These are phyloP conservation scores for Elymus sibiricus DNA, from an alignment of 176 grass and related monocot genomes.

Conservation along the genomic window DNA sequence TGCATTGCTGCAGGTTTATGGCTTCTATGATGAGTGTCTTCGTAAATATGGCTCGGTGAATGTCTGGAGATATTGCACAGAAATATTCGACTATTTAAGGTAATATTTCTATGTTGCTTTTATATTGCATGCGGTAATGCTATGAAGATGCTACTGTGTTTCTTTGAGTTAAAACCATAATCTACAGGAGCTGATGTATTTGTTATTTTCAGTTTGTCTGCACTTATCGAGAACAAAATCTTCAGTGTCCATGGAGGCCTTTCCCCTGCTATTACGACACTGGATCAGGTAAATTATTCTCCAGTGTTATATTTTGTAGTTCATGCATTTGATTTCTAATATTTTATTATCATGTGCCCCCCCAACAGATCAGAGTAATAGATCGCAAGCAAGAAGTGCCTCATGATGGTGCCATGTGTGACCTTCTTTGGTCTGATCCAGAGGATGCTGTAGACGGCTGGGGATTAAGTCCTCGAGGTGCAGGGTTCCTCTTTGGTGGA, in stretches of 20 bases:
- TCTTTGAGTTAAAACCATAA: slow-evolving; percentile 5
- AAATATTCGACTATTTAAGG: slow-evolving; percentile 99
- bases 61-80: slow-evolving; percentile 99
- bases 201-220: slow-evolving; percentile 79
- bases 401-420: slow-evolving; percentile 98
- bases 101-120: slow-evolving; percentile 27
- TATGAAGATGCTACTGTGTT: not conserved
- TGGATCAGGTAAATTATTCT: slow-evolving; percentile 76
- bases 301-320: slow-evolving; percentile 5
- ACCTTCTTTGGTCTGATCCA: slow-evolving; percentile 98
- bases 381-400: slow-evolving; percentile 99
- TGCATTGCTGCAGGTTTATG: slow-evolving; percentile 71
- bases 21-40: slow-evolving; percentile 98
- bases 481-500: slow-evolving; percentile 91
- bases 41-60: slow-evolving; percentile 98
- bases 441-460: slow-evolving; percentile 93
- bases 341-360: slow-evolving; percentile 5
- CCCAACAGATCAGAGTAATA: slow-evolving; percentile 86
- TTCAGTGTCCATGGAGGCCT: slow-evolving; percentile 98
- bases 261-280: slow-evolving; percentile 82
- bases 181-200: slow-evolving; percentile 22
- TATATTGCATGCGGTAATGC: slow-evolving; percentile 10
- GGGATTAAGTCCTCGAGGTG: slow-evolving; percentile 96
- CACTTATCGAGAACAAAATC: slow-evolving; percentile 98
- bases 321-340: not conserved